These are phyloP conservation scores for Trichoderma asperellum DNA, from an alignment of 2,329 filamentous ascomycete genomes.

Conservation along the genomic window DNA sequence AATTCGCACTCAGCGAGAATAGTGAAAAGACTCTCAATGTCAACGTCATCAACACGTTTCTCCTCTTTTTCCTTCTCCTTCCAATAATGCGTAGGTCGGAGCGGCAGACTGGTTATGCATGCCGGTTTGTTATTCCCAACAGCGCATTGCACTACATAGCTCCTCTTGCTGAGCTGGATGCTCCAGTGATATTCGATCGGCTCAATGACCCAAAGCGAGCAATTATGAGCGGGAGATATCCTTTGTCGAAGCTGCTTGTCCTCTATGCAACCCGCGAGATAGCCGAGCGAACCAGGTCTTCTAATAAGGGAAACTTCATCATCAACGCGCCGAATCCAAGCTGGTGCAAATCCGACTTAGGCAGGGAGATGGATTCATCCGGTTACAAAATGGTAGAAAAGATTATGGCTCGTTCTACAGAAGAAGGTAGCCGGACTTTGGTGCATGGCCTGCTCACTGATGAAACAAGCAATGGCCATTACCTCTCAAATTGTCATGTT, in stretches of 20 bases:
- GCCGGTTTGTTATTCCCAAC: conserved; percentile 12
- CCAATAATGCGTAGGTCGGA: conserved; percentile 13
- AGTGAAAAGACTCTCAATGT: conserved; percentile 24
- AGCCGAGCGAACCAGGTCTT: background rate
- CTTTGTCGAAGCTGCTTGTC: background rate
- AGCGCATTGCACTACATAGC: conserved; percentile 9
- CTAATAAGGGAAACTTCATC: conserved; percentile 4
- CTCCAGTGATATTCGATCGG: background rate
- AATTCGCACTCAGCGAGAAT: background rate
- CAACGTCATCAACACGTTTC: conserved; percentile 28
- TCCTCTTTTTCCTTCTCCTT: conserved; percentile 24
- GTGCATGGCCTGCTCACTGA: background rate
- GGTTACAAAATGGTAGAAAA: background rate
- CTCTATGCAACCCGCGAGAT: background rate
- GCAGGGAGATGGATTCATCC: background rate
- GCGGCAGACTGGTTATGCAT: background rate
- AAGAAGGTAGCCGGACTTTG: conserved; percentile 13
- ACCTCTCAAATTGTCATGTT: background rate
- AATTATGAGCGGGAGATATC: background rate
- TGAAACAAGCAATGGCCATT: conserved; percentile 6
- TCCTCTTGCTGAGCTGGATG: background rate
- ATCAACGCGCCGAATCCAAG: conserved; percentile 12
- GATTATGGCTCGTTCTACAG: conserved; percentile 9
- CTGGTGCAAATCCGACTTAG: conserved; percentile 1
- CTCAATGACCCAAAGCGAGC: conserved; percentile 4